A percentile compares a stretch with the other conserved stretches of the same genome.
Evolutionary conservation across 108 stramenopile species (phyloP).

Genomic region (Conticribra weissflogii): DNA sequence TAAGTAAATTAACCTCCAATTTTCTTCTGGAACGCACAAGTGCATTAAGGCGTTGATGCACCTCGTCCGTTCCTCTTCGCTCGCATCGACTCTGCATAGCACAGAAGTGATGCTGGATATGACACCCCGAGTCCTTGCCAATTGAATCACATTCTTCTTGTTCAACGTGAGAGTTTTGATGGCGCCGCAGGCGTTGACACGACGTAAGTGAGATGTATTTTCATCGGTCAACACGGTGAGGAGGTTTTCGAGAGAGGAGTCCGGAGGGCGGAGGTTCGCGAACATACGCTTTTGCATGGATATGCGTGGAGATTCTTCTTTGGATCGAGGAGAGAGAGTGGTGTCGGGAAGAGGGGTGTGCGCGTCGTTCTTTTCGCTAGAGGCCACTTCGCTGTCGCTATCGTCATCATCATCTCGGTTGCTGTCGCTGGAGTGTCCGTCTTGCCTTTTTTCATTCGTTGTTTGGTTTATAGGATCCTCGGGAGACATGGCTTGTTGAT

Average conservation of each 20-base stretch:
- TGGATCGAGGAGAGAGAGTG: slow-evolving; percentile 19
- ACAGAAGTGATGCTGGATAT: slow-evolving; percentile 37
- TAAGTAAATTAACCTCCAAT: slow-evolving; percentile 39
- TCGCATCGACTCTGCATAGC: slow-evolving; percentile 40
- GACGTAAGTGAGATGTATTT: slow-evolving; percentile 30
- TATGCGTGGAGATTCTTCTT: no score
- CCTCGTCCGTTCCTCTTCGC: slow-evolving; percentile 46
- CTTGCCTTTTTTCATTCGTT: neutral
- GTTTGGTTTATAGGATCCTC: no score
- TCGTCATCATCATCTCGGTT: neutral
- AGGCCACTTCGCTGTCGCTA: neutral
- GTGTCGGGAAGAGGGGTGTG: no score
- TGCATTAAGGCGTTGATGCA: slow-evolving; percentile 55
- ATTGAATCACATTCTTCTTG: slow-evolving; percentile 33
- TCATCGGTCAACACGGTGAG: slow-evolving; percentile 34
- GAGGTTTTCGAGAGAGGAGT: slow-evolving; percentile 30
- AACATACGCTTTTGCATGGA: slow-evolving; percentile 29
- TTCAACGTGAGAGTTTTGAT: slow-evolving; percentile 42
- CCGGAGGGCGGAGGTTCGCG: slow-evolving; percentile 25
- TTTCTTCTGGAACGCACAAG: slow-evolving; percentile 48
- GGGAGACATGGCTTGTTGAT: no score
- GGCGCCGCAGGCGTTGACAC: slow-evolving; percentile 52
- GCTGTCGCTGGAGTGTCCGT: neutral
- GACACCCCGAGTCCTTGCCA: slow-evolving; percentile 42
- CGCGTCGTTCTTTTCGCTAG: no score